Evolutionary conservation across 495 filamentous ascomycete genomes (phyloP).

Genomic region (Podospora australis): DNA sequence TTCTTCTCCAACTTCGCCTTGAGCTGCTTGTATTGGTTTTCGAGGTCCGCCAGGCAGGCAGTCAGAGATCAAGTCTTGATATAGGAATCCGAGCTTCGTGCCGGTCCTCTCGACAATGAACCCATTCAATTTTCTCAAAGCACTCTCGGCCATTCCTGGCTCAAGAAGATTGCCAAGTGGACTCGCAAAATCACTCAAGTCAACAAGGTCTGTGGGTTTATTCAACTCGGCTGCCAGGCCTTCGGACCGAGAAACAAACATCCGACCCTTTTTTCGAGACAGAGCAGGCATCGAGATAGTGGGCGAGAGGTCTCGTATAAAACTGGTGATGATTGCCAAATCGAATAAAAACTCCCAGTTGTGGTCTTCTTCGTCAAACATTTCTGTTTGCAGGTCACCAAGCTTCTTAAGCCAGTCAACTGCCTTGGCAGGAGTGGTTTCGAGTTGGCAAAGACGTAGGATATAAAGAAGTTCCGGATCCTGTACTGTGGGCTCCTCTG

Average conservation of each 20-base stretch:
- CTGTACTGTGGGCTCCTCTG: slow-evolving; percentile 15
- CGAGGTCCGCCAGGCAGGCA: slow-evolving; percentile 24
- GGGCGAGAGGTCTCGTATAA: slow-evolving; percentile 22
- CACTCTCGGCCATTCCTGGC: slow-evolving; percentile 27
- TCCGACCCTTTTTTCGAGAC: slow-evolving; percentile 24
- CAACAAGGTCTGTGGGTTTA: slow-evolving; percentile 22
- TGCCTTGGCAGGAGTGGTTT: slow-evolving; percentile 15
- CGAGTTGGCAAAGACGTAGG: slow-evolving; percentile 28
- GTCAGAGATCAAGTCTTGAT: slow-evolving; percentile 28
- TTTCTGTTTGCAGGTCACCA: slow-evolving; percentile 12
- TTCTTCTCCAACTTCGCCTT: slow-evolving; percentile 11
- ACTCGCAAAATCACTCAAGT: slow-evolving; percentile 26
- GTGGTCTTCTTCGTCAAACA: slow-evolving; percentile 12
- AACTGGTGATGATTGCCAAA: slow-evolving; percentile 20
- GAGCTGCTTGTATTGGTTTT: slow-evolving; percentile 11
- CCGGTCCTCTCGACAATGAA: slow-evolving; percentile 31
- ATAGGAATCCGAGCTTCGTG: slow-evolving; percentile 29
- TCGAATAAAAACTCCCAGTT: slow-evolving; percentile 22
- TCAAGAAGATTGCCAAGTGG: slow-evolving; percentile 33
- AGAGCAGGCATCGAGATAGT: slow-evolving; percentile 20
- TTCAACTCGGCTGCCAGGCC: slow-evolving; percentile 24
- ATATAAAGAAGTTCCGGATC: slow-evolving; percentile 27
- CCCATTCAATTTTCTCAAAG: slow-evolving; percentile 26
- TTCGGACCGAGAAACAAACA: slow-evolving; percentile 22
- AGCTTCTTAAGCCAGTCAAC: slow-evolving; percentile 23